These are phyloP conservation scores for Serpula lacrymans DNA, from an alignment of 768 basidiomycete genomes.

Conservation along the genomic window DNA sequence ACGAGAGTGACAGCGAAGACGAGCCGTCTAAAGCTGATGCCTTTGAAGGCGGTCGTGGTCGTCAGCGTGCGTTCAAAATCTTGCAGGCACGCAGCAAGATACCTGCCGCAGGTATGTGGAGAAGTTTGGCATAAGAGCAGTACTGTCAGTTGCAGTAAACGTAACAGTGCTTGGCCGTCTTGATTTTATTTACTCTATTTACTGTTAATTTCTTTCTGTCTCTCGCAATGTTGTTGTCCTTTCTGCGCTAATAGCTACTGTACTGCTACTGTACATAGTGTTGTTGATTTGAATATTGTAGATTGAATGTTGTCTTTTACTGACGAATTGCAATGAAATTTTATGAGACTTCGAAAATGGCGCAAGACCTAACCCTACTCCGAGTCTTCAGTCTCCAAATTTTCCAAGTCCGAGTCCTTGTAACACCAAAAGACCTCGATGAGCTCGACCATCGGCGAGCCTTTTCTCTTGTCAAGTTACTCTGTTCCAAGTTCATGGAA, in stretches of 20 bases:
- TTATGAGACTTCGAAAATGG: too few relatives aligned
- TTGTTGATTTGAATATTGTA: too few relatives aligned
- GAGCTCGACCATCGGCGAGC: slow-evolving; percentile 28
- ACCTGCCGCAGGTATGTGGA: slow-evolving; percentile 77
- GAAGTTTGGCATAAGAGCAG: slow-evolving; percentile 58
- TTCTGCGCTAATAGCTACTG: slow-evolving; percentile 10
- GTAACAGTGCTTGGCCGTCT: slow-evolving; percentile 9
- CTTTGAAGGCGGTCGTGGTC: slow-evolving; percentile 40
- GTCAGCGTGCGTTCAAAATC: slow-evolving; percentile 63
- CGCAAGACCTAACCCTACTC: too few relatives aligned
- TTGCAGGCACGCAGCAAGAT: slow-evolving; percentile 65
- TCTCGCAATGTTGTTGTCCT: slow-evolving; percentile 20
- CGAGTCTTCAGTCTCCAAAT: too few relatives aligned
- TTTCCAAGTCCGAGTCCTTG: too few relatives aligned
- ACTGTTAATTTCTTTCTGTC: slow-evolving; percentile 28
- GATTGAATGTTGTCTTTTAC: too few relatives aligned
- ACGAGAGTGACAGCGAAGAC: slow-evolving; percentile 30
- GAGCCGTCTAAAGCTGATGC: slow-evolving; percentile 17
- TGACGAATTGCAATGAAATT: too few relatives aligned
- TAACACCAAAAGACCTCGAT: slow-evolving; percentile 17
- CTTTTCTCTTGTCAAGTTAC: slow-evolving; percentile 26
- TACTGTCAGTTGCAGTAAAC: slow-evolving; percentile 8
- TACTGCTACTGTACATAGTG: slow-evolving; percentile 7
- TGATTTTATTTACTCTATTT: slow-evolving; percentile 28
- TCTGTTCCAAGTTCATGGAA: slow-evolving; percentile 8